Percentiles rank a stretch among this genome's conserved stretches.
Conservation (phyloP, 2,329 filamentous ascomycete species). For the Colletotrichum costaricense region DNA sequence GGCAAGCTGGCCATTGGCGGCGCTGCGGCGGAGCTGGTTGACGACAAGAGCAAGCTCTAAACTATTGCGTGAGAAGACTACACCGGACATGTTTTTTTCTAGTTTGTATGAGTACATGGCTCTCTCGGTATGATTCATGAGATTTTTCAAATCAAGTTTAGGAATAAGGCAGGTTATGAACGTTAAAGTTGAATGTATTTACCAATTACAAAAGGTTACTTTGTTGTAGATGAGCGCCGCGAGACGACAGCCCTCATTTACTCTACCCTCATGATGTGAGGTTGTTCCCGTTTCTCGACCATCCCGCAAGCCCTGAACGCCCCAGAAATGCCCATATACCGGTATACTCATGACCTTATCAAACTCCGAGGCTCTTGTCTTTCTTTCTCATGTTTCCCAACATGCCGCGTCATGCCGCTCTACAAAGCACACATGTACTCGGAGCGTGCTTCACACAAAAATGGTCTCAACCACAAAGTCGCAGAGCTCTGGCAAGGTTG, state of each 20-base stretch:
- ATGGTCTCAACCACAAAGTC: conserved; percentile 58
- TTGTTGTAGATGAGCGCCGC: background rate
- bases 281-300: background rate
- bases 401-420: too few species aligned
- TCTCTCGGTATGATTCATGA: background rate
- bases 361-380: background rate
- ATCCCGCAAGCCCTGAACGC: background rate
- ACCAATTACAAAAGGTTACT: conserved; percentile 2
- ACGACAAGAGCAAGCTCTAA: conserved; percentile 44
- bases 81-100: background rate
- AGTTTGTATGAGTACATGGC: conserved; percentile 4
- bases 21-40: conserved; percentile 80
- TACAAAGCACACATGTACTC: background rate
- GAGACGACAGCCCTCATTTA: background rate
- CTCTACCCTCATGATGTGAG: background rate
- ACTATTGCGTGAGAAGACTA: background rate
- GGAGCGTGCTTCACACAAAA: conserved; percentile 46
- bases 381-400: background rate
- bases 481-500: conserved; percentile 55
- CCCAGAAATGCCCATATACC: background rate
- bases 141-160: background rate
- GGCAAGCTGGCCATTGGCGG: conserved; percentile 88
- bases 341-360: background rate
- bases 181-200: background rate
- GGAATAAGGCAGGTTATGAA: background rate